Percentiles rank a stretch among this genome's conserved stretches.
Evolutionary conservation across 2,329 filamentous ascomycete genomes (phyloP).

Genomic region (Penicillium sp.): DNA sequence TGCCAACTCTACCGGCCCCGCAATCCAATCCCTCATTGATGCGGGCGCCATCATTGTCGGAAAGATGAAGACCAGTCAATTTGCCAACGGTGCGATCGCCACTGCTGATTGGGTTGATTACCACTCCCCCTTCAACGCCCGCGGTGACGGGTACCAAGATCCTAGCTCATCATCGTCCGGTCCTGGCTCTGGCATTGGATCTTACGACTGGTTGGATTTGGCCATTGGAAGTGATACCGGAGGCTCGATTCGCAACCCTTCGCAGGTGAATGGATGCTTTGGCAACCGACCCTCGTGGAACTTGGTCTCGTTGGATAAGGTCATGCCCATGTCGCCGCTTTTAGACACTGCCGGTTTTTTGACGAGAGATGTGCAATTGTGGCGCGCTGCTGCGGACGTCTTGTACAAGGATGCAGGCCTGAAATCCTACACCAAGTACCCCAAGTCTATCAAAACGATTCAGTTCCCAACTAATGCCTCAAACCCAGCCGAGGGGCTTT

Average conservation of each 20-base stretch:
- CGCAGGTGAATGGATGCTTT: constrained; percentile 50
- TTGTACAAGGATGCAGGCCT: constrained; percentile 39
- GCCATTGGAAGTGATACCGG: constrained; percentile 47
- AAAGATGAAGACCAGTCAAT: constrained; percentile 34
- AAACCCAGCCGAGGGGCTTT: neutral
- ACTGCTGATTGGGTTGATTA: constrained; percentile 35
- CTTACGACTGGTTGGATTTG: constrained; percentile 47
- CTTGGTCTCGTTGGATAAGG: constrained; percentile 42
- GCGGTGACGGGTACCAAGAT: constrained; percentile 38
- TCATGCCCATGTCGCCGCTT: constrained; percentile 46
- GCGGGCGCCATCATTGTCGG: constrained; percentile 53
- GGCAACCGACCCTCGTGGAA: constrained; percentile 51
- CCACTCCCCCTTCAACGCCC: constrained; percentile 39
- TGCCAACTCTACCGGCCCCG: constrained; percentile 47
- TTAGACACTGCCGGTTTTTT: constrained; percentile 50
- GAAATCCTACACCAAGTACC: constrained; percentile 31
- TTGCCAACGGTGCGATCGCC: constrained; percentile 31
- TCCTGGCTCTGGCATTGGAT: constrained; percentile 27
- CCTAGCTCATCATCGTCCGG: constrained; percentile 26
- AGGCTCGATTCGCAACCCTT: constrained; percentile 46
- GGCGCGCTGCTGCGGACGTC: constrained; percentile 41
- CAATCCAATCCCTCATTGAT: constrained; percentile 55
- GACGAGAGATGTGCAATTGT: constrained; percentile 22
- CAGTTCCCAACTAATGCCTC: neutral
- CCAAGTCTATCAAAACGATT: constrained; percentile 25